Conservation (phyloP, 257 asterid species). For the Nicotiana benthamiana region DNA sequence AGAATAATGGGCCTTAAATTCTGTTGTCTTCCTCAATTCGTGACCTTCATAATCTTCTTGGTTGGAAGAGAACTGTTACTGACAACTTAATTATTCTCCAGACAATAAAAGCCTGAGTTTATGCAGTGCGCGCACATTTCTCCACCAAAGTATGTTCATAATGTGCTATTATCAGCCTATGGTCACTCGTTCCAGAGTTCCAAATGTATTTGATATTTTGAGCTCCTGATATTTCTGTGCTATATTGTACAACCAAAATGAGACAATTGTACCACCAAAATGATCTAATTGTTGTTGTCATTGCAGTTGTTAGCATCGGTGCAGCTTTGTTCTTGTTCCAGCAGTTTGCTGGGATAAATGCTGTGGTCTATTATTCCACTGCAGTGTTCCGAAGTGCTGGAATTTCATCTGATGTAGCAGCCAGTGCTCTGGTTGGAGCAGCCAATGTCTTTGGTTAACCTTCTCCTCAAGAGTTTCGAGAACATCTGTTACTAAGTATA, state of each 20-base stretch:
- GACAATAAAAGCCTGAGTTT: neutral
- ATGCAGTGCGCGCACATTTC: neutral
- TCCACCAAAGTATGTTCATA: neutral
- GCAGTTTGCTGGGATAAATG: constrained; percentile 95
- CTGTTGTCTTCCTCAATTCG: neutral
- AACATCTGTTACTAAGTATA: neutral
- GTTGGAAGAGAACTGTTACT: neutral
- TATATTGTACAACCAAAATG: neutral
- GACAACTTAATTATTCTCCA: neutral
- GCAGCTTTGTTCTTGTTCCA: constrained; percentile 79
- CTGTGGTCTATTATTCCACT: constrained; percentile 87
- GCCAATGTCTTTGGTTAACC: constrained; percentile 86
- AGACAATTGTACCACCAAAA: neutral
- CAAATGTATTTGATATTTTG: neutral
- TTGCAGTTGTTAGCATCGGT: constrained; percentile 93
- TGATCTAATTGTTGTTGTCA: constrained; percentile 2
- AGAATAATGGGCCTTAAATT: neutral
- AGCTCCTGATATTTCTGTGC: neutral
- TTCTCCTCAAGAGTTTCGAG: neutral
- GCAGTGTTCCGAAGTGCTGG: constrained; percentile 94
- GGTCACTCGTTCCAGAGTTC: neutral
- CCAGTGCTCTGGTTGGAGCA: constrained; percentile 95
- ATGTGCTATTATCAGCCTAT: neutral
- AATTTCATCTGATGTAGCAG: constrained; percentile 84
- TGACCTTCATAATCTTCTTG: neutral